Percentiles rank a stretch among this genome's conserved stretches.
Conservation (phyloP, 352 stramenopile genomes). For the Phytophthora ohioensis region DNA sequence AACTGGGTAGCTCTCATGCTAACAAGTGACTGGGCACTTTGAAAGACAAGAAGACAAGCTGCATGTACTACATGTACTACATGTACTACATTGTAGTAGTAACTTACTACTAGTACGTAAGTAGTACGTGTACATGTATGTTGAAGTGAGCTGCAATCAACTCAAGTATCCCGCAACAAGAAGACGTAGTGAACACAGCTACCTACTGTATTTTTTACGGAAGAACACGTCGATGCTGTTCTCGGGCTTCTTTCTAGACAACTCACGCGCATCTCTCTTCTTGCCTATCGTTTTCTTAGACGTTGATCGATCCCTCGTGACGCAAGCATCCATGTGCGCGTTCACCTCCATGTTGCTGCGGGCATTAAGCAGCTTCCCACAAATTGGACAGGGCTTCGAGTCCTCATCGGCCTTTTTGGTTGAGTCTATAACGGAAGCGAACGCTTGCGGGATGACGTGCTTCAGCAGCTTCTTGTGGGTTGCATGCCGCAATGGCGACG, state of each 20-base stretch:
- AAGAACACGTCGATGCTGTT: conserved; percentile 46
- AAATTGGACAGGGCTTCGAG: conserved; percentile 61
- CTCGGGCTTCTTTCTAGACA: conserved; percentile 22
- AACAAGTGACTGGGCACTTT: too few relatives aligned
- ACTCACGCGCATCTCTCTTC: conserved; percentile 22
- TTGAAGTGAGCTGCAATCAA: too few relatives aligned
- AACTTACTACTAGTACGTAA: too few relatives aligned
- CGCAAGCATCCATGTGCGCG: conserved; percentile 68
- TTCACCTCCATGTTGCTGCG: conserved; percentile 67
- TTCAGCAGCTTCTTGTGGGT: conserved; percentile 24
- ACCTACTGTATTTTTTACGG: conserved; percentile 29
- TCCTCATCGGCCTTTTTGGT: conserved; percentile 12
- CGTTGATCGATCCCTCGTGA: conserved; percentile 17
- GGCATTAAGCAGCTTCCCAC: conserved; percentile 60
- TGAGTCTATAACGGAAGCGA: conserved; percentile 10
- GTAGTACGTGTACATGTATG: too few relatives aligned
- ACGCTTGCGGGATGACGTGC: conserved; percentile 11
- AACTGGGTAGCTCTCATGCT: too few relatives aligned
- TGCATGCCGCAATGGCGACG: conserved; percentile 16
- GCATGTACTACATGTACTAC: too few relatives aligned
- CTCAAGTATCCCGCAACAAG: too few relatives aligned
- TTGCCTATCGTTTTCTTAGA: conserved; percentile 11
- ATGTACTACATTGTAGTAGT: too few relatives aligned
- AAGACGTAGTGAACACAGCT: neutral
- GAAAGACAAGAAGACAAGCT: too few relatives aligned